Conservation (phyloP, 2,329 filamentous ascomycete genomes). For the Penicillium sp. region DNA sequence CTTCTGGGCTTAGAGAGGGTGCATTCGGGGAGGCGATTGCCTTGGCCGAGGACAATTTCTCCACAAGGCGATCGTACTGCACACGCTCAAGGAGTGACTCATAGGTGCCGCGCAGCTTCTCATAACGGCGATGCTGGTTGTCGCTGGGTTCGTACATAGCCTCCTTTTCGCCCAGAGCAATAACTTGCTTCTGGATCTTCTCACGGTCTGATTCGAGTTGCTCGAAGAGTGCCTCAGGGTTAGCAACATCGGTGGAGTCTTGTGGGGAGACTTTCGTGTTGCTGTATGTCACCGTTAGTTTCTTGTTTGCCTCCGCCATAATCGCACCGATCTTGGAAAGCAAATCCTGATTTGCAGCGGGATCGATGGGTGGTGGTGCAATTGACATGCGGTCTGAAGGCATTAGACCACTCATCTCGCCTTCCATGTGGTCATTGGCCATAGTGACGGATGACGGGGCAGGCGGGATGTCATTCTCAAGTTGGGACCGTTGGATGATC, state of each 20-base stretch:
- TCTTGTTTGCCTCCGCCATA: conserved; percentile 70
- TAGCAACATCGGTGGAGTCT: conserved; percentile 41
- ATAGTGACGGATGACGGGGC: conserved; percentile 67
- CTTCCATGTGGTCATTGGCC: conserved; percentile 39
- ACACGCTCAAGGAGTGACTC: conserved; percentile 47
- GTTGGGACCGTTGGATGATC: conserved; percentile 68
- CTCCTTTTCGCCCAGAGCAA: conserved; percentile 37
- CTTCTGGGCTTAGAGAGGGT: conserved; percentile 26
- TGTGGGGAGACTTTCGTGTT: conserved; percentile 66
- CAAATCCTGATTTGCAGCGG: conserved; percentile 66
- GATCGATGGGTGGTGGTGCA: conserved; percentile 36
- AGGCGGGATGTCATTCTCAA: conserved; percentile 63
- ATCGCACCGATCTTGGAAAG: conserved; percentile 68
- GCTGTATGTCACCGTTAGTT: conserved; percentile 58
- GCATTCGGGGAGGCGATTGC: conserved; percentile 13
- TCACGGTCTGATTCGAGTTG: conserved; percentile 47
- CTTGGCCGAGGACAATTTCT: conserved; percentile 24
- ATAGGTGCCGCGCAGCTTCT: conserved; percentile 35
- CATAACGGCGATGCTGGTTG: conserved; percentile 41
- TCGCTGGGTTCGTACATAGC: conserved; percentile 37
- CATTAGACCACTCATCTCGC: conserved; percentile 28
- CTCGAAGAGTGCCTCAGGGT: conserved; percentile 42
- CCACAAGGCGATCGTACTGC: conserved; percentile 39
- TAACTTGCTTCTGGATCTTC: conserved; percentile 42
- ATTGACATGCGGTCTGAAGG: conserved; percentile 28